phyloP scores from a whole-genome alignment of 2,329 filamentous ascomycete genomes.

The Penicillium sp. region DNA sequence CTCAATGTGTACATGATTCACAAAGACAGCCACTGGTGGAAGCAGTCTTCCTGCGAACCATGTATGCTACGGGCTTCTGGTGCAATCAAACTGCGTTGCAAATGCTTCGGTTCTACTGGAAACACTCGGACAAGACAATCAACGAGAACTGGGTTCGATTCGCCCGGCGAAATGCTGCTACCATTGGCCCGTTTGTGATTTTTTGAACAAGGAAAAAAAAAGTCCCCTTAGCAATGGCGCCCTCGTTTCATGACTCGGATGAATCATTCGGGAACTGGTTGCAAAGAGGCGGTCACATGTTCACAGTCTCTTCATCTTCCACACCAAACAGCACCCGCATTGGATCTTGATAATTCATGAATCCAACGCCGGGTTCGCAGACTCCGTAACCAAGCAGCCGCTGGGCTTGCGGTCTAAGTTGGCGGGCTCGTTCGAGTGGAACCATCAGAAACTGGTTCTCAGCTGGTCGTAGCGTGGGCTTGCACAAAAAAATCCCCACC shows the following conservation, averaged over 20 bases:
- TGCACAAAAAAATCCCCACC: constrained; percentile 32
- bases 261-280: no score
- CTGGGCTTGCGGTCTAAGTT: constrained; percentile 29
- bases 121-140: constrained; percentile 4
- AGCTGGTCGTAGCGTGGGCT: constrained; percentile 29
- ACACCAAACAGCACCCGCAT: constrained; percentile 35
- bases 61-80: constrained; percentile 12
- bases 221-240: no score
- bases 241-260: no score
- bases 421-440: constrained; percentile 24
- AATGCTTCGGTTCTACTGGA: constrained; percentile 19
- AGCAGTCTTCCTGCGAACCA: constrained; percentile 7
- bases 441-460: constrained; percentile 33
- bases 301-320: constrained; percentile 33
- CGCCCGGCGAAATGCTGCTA: constrained; percentile 5
- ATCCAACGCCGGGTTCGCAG: constrained; percentile 30
- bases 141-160: constrained; percentile 15
- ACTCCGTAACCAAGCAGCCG: constrained; percentile 32
- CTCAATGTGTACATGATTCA: constrained; percentile 9
- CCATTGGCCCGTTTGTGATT: constrained; percentile 8
- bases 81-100: constrained; percentile 16
- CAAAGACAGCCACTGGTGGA: constrained; percentile 1
- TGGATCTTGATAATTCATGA: constrained; percentile 35
- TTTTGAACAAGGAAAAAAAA: constrained; percentile 1
- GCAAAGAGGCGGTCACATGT: constrained; percentile 14